A percentile compares a stretch with the other conserved stretches of the same genome.
These are phyloP conservation scores for Stephanocyclus meneghinianus DNA, from an alignment of 352 stramenopile genomes.

Conservation along the genomic window DNA sequence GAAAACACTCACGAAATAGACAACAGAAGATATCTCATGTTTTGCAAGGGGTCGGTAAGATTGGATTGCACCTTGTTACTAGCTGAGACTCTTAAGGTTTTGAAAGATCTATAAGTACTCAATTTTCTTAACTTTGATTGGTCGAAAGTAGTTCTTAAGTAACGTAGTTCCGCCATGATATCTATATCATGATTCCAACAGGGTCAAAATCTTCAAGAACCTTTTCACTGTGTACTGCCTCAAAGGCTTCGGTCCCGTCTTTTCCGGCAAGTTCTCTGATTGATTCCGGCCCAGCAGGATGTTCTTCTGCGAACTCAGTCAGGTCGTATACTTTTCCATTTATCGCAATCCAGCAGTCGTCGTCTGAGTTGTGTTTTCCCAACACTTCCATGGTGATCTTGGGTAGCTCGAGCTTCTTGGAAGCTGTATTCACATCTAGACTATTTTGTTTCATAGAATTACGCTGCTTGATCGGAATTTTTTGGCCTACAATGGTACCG, in stretches of 20 bases:
- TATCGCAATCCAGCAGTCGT: slow-evolving; percentile 93
- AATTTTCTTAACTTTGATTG: slow-evolving; percentile 47
- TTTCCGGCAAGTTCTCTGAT: slow-evolving; percentile 90
- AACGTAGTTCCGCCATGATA: not conserved
- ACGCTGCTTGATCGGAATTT: slow-evolving; percentile 66
- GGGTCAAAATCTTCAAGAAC: slow-evolving; percentile 69
- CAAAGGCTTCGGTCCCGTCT: slow-evolving; percentile 91
- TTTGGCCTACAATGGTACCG: slow-evolving; percentile 74
- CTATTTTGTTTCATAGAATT: slow-evolving; percentile 17
- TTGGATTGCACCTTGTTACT: too few relatives aligned
- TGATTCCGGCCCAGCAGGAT: slow-evolving; percentile 91
- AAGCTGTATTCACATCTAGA: slow-evolving; percentile 12
- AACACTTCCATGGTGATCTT: slow-evolving; percentile 85
- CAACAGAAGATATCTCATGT: too few relatives aligned
- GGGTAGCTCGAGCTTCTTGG: slow-evolving; percentile 34
- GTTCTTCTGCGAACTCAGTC: slow-evolving; percentile 91
- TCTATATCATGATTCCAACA: slow-evolving; percentile 4
- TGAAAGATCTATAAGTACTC: slow-evolving; percentile 69
- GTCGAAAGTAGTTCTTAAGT: too few relatives aligned
- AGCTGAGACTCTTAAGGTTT: not conserved
- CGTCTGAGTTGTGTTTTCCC: slow-evolving; percentile 84
- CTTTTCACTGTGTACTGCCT: slow-evolving; percentile 68
- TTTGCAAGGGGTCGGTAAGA: too few relatives aligned
- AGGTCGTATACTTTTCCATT: slow-evolving; percentile 91
- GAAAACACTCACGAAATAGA: slow-evolving; percentile 52